These are phyloP conservation scores for Myrica gale DNA, from an alignment of 306 rosid genomes.

Conservation along the genomic window DNA sequence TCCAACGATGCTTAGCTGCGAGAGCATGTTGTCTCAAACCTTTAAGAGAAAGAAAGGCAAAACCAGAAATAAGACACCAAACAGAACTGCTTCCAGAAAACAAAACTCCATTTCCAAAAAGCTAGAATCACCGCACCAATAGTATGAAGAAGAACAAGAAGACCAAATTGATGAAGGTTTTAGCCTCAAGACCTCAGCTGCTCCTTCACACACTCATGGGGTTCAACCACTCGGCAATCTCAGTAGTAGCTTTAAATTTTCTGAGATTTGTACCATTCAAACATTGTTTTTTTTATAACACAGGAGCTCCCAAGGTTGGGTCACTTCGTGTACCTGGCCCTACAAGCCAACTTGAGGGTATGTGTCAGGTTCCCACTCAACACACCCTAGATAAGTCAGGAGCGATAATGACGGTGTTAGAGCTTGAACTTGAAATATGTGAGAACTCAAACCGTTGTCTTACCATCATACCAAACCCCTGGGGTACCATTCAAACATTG, in stretches of 20 bases:
- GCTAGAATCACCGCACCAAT: constrained; percentile 4
- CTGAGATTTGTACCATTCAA: constrained; percentile 25
- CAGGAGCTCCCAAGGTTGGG: constrained; percentile 49
- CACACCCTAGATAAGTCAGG: too few relatives aligned
- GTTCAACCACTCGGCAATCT: constrained; percentile 91
- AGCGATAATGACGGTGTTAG: too few relatives aligned
- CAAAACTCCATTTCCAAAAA: constrained; percentile 30
- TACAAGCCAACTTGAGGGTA: too few relatives aligned
- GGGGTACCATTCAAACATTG: not conserved
- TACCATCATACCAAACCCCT: too few relatives aligned
- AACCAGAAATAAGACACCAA: constrained; percentile 29
- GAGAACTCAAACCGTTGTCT: too few relatives aligned
- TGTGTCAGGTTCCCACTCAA: too few relatives aligned
- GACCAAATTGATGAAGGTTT: constrained; percentile 53
- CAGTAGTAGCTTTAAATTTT: constrained; percentile 23
- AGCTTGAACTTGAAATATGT: too few relatives aligned
- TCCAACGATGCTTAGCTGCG: constrained; percentile 43
- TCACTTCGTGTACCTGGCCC: constrained; percentile 29
- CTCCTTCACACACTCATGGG: constrained; percentile 63
- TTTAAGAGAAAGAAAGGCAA: constrained; percentile 26
- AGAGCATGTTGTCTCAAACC: constrained; percentile 30
- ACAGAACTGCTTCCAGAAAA: constrained; percentile 15
- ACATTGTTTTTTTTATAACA: too few relatives aligned
- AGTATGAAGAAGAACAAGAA: constrained; percentile 29
- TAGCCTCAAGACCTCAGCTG: constrained; percentile 62